Evolutionary conservation across 495 filamentous ascomycete genomes (phyloP), one percentile per base, ranked within the genome.

Genomic region (Mytilinidion resinicola): DNA sequence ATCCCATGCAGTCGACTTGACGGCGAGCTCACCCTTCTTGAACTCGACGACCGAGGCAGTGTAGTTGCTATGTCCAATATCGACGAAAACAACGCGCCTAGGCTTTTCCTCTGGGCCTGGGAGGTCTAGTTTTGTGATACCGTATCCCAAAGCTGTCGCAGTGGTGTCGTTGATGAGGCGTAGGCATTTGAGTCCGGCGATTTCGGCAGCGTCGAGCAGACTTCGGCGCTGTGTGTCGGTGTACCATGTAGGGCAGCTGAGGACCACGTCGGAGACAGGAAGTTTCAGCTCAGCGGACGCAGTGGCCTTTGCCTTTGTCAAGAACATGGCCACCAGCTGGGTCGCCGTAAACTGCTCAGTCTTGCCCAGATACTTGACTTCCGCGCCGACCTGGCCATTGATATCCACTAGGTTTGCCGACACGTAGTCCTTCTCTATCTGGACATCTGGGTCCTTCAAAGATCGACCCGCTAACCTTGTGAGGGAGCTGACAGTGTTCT

Each of bases 151-250:
- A 39, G 93, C 93, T 57, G 90, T 91, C 54, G 93, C 93, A 44
- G 93, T 97, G 54, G 91, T 97, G 75, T 97, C 95, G 78, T 99
- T 97, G 80, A 99, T 92, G 50, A 99, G 79, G 59, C 95, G 84
- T 62, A 99, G 83, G 6, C 89, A 77, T 77, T 95, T 96, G 62
- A 99, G 78, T 50, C 93, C 92, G 49, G 93, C 88, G 66, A 99
- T 91, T 65, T 97, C 93, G 67, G 90, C 83, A 47, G 95, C 95
- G 72, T 99, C 93, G 64, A 97, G 78, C 59, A 99, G 78, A 56
- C 82, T 82, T 57, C 93, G 81, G 68, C 93, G 86, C 78, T 99
- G 93, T 51, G 85, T 74, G 74, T 99, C 93, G 61, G 91, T 96
- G 76, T 96, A 99, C 93, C 93, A 99, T 12, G 91, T 82, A 54